phyloP scores from a whole-genome alignment of 1,284 basidiomycete species.

The Gymnopus androsaceus region DNA sequence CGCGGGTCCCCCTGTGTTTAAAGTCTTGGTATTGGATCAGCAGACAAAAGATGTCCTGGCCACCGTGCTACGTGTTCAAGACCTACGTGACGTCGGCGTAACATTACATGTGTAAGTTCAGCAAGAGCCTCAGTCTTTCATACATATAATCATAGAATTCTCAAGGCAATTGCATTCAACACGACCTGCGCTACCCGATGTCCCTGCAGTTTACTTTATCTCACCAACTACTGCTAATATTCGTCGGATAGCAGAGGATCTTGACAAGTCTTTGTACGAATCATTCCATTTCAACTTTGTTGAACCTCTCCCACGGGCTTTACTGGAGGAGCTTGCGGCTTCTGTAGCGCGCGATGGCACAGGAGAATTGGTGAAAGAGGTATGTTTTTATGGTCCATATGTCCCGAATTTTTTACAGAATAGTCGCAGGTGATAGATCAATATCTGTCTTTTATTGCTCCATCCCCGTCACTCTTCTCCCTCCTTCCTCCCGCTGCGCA shows the following conservation, averaged over 20 bases:
- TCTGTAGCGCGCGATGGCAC: constrained; percentile 86
- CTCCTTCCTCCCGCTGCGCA: constrained; percentile 62
- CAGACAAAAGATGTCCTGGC: constrained; percentile 95
- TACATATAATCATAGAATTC: constrained; percentile 12
- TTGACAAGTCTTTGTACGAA: constrained; percentile 88
- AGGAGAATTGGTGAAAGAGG: constrained; percentile 82
- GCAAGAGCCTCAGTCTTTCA: constrained; percentile 1
- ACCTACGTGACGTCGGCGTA: constrained; percentile 94
- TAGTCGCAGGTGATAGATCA: constrained; percentile 81
- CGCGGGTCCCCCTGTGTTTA: constrained; percentile 90
- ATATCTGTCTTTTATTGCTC: constrained; percentile 95
- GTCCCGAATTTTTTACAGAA: constrained; percentile 7
- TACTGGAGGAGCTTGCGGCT: constrained; percentile 93
- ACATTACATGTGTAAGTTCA: constrained; percentile 90
- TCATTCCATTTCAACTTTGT: constrained; percentile 96
- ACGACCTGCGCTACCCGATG: constrained; percentile 89
- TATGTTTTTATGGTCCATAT: constrained; percentile 31
- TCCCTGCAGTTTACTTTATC: constrained; percentile 97
- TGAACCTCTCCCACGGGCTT: constrained; percentile 82
- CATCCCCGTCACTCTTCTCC: constrained; percentile 94
- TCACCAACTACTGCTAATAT: constrained; percentile 89
- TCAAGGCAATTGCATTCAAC: constrained; percentile 87
- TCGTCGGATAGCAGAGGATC: constrained; percentile 85
- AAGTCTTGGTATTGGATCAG: constrained; percentile 93
- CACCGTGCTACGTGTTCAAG: constrained; percentile 93